Evolutionary conservation across 2,329 filamentous ascomycete genomes (phyloP), one percentile per base, ranked within the genome.

Genomic region (Trichoderma sp.): DNA sequence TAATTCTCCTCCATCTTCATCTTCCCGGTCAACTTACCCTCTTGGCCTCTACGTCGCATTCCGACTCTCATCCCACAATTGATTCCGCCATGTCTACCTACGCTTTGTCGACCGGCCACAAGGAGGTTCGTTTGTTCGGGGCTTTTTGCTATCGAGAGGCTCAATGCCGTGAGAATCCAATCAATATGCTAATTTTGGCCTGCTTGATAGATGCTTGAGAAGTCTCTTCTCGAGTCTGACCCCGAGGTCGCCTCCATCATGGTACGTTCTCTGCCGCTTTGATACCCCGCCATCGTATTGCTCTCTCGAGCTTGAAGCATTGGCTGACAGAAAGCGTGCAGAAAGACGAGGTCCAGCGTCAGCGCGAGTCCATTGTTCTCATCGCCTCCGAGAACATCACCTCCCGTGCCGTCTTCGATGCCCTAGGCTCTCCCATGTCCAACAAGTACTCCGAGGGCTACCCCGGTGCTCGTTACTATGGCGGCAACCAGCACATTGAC

Each of bases 361-460:
- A 99, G 86, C 91, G 93, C 82, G 94, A 99, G 87, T 98, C 94
- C 76, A 97, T 99, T 83, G 93, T 98, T 79, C 90, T 99, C 80
- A 99, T 99, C 77, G 95, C 96, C 78, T 98, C 96, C 68, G 96
- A 99, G 86, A 99, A 99, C 87, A 94, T 99, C 83, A 99, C 96
- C 69, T 99, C 96, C 72, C 94, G 94, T 76, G 94, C 96, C 77
- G 96, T 99, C 78, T 97, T 97, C 85, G 94, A 99, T 84, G 96
- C 96, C 70, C 90, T 99, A 74, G 96, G 96, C 77, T 94, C 90
- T 69, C 91, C 92, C 81, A 96, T 96, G 92, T 93, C 92, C 83
- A 97, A 99, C 89, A 99, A 99, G 86, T 99, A 99, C 89, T 97
- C 94, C 21, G 96, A 99, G 87, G 96, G 96, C 74, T 97, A 97